phyloP scores from a whole-genome alignment of 2,329 filamentous ascomycete genomes.

The Aspergillus quadricinctus region DNA sequence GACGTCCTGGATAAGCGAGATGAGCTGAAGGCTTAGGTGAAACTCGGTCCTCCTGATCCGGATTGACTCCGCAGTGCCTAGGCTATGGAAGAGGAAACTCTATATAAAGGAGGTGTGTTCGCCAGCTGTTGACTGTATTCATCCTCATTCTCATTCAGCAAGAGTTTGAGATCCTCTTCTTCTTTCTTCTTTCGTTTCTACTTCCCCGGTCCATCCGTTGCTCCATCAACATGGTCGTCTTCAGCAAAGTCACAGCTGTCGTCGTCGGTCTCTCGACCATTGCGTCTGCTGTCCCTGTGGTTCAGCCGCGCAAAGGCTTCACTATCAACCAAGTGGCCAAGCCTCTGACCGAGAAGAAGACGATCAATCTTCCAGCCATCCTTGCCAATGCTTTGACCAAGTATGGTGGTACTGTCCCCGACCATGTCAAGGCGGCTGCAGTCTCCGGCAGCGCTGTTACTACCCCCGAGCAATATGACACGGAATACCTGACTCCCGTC shows the following conservation, averaged over 20 bases:
- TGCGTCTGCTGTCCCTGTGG: constrained; percentile 25
- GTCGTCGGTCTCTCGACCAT: constrained; percentile 25
- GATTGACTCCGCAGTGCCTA: background rate
- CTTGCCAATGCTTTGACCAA: constrained; percentile 28
- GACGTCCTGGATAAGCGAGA: background rate
- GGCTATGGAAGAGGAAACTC: constrained; percentile 1
- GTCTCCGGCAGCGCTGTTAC: constrained; percentile 33
- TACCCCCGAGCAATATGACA: constrained; percentile 49
- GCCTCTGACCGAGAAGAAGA: constrained; percentile 15
- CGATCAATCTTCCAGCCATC: constrained; percentile 24
- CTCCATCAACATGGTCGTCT: constrained; percentile 29
- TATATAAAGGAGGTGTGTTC: constrained; percentile 22
- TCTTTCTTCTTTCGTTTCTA: constrained; percentile 9
- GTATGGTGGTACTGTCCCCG: constrained; percentile 28
- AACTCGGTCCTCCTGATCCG: constrained; percentile 5
- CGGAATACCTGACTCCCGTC: constrained; percentile 59
- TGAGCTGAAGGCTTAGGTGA: background rate
- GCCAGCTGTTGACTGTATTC: constrained; percentile 9
- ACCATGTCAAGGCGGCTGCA: constrained; percentile 28
- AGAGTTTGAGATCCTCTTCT: constrained; percentile 5
- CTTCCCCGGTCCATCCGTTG: constrained; percentile 1
- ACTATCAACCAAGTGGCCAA: constrained; percentile 26
- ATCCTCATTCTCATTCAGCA: constrained; percentile 12
- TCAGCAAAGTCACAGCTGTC: constrained; percentile 27
- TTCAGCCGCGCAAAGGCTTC: constrained; percentile 25